Evolutionary conservation across 371 early-diverging fungal species (phyloP).

Genomic region (Lichtheimia ramosa): DNA sequence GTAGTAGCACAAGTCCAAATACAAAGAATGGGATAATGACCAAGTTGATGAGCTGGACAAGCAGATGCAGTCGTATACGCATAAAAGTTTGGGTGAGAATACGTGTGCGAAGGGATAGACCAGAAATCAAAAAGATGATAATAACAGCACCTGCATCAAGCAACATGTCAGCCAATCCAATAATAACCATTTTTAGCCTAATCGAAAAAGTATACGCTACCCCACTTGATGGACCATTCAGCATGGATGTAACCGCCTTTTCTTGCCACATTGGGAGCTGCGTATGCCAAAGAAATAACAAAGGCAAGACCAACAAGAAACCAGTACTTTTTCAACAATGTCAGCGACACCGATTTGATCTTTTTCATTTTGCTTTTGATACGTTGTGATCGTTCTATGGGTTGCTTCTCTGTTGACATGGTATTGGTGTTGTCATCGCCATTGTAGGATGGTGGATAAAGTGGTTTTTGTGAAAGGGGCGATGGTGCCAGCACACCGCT

Average conservation of each 20-base stretch:
- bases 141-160: constrained; percentile 50
- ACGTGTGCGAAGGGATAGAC: constrained; percentile 66
- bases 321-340: constrained; percentile 38
- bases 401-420: not conserved
- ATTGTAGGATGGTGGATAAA: constrained; percentile 14
- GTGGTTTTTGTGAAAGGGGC: constrained; percentile 13
- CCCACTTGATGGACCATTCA: constrained; percentile 69
- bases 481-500: constrained; percentile 6
- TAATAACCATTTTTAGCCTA: no score
- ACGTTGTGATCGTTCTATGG: not conserved
- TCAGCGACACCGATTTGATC: not conserved
- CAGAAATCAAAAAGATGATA: constrained; percentile 73
- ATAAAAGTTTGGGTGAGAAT: constrained; percentile 61
- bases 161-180: not conserved
- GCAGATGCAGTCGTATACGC: constrained; percentile 61
- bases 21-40: constrained; percentile 67
- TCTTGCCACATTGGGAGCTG: constrained; percentile 57
- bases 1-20: constrained; percentile 56
- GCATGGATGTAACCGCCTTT: constrained; percentile 57
- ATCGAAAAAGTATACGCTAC: constrained; percentile 15
- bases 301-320: constrained; percentile 56
- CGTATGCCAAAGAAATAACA: constrained; percentile 60
- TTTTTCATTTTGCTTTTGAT: not conserved
- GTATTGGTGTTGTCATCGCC: not conserved
- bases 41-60: constrained; percentile 65